These are phyloP conservation scores for Nadsonia commutata DNA, from an alignment of 1,139 yeast species.

Conservation along the genomic window DNA sequence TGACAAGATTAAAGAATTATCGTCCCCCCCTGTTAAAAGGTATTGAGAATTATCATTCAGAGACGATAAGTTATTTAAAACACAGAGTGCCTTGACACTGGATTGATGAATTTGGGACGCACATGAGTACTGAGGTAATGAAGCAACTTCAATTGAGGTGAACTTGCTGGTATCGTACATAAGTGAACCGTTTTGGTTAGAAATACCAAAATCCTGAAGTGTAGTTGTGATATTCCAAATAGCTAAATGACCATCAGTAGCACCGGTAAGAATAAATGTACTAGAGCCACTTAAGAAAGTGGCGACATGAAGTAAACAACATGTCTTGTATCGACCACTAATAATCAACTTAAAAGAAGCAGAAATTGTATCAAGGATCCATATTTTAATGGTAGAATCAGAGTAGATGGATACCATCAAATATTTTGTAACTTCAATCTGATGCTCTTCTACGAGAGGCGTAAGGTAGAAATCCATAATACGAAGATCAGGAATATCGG, in stretches of 20 bases:
- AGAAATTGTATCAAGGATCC: slow-evolving; percentile 36
- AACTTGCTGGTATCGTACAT: not conserved
- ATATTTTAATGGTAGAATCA: slow-evolving; percentile 59
- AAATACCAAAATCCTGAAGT: slow-evolving; percentile 7
- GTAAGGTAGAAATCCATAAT: slow-evolving; percentile 59
- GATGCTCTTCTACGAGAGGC: slow-evolving; percentile 20
- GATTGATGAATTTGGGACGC: slow-evolving; percentile 63
- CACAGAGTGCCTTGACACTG: slow-evolving; percentile 47
- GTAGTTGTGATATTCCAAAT: slow-evolving; percentile 38
- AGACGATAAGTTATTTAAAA: slow-evolving; percentile 2
- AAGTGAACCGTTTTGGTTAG: slow-evolving; percentile 2
- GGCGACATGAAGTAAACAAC: slow-evolving; percentile 57
- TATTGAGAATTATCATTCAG: slow-evolving; percentile 1
- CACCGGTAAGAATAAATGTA: slow-evolving; percentile 36
- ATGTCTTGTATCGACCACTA: slow-evolving; percentile 45
- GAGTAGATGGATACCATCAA: slow-evolving; percentile 64
- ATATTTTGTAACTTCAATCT: slow-evolving; percentile 26
- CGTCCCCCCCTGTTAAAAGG: slow-evolving; percentile 80
- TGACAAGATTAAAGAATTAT: slow-evolving; percentile 51
- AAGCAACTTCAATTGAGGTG: slow-evolving; percentile 5
- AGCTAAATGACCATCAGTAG: slow-evolving; percentile 73
- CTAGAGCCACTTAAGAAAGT: slow-evolving; percentile 26
- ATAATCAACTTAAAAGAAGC: slow-evolving; percentile 32
- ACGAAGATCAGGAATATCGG: slow-evolving; percentile 65
- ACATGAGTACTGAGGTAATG: slow-evolving; percentile 13